Conservation (phyloP, 805 yeast species). For the Schwanniomyces sp. region DNA sequence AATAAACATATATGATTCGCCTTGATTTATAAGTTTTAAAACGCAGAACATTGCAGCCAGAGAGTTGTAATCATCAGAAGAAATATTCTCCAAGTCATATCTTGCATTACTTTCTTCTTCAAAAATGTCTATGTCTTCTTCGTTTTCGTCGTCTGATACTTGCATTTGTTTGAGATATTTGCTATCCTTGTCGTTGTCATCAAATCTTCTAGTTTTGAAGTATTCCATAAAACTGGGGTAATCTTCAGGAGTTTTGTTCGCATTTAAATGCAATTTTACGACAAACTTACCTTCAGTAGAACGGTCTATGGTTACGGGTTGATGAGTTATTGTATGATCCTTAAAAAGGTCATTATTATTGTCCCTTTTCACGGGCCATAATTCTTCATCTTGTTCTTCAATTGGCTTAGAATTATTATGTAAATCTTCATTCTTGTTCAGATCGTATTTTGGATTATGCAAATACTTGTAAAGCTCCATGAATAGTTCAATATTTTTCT, state of each 20-base stretch:
- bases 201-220: constrained; percentile 9
- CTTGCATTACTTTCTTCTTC: constrained; percentile 18
- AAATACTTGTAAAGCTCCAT: constrained; percentile 13
- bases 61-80: constrained; percentile 9
- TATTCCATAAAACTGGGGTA: constrained; percentile 10
- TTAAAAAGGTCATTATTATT: background rate
- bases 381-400: background rate
- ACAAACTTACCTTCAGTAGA: background rate
- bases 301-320: background rate
- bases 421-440: background rate
- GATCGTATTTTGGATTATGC: background rate
- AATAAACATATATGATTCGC: constrained; percentile 27
- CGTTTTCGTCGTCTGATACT: constrained; percentile 23
- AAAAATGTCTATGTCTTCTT: constrained; percentile 7
- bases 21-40: constrained; percentile 18
- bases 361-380: background rate
- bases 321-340: background rate
- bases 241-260: constrained; percentile 1
- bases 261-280: background rate
- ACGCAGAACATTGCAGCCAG: constrained; percentile 15
- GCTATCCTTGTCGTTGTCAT: constrained; percentile 4
- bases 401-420: background rate
- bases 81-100: constrained; percentile 1
- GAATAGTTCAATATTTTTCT: constrained; percentile 14
- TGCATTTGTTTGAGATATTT: constrained; percentile 26